Evolutionary conservation across 345 rosid species (phyloP), one percentile per base, ranked within the genome.

Genomic region (Lepidium sativum): DNA sequence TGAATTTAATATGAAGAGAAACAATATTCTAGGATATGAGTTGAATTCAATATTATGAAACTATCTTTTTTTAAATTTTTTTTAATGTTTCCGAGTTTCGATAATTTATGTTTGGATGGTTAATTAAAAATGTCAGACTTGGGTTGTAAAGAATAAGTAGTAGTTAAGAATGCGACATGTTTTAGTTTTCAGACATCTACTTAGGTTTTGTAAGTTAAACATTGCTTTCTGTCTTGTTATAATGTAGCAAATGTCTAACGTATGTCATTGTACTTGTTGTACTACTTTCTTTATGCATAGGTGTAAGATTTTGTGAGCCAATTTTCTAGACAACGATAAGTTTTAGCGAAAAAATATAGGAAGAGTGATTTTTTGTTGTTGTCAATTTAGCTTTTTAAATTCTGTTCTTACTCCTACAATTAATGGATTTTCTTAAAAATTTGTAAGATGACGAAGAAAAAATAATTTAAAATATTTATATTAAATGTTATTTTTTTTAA

Each of bases 161-260:
- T 20, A 20, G 21, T 20, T 20, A 20, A 20, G 2, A 20, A 20
- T 20, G 21, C 21, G 21, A 20, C 21, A 20, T 20, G 21, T 20
- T 20, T 20, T 20, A 20, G 21, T 20, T 20, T 20, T 20, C 21
- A 20, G 21, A 20, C 21, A 20, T 20, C 21, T 20, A 20, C 21
- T 20, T 20, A 20, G 21, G 21, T 20, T 20, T 2, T 20, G 21
- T 20, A 2, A 20, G 21, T 20, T 20, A 20, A 20, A 20, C 2
- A 20, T 79, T 78, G 38, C 68, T 81, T 3, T 84, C 84, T 2
- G 85, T 83, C n/a, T n/a, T n/a, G n/a, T n/a, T n/a, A n/a, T 82
- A 8, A 76, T 83, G 57, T 82, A 85, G 44, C 17, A 39, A 75
- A 27, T 65, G 35, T 16, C 25, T 54, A 42, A 20, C n/a, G 45